These are phyloP conservation scores for Chlorophyllum brunneum DNA, from an alignment of 768 basidiomycete genomes.

Conservation along the genomic window DNA sequence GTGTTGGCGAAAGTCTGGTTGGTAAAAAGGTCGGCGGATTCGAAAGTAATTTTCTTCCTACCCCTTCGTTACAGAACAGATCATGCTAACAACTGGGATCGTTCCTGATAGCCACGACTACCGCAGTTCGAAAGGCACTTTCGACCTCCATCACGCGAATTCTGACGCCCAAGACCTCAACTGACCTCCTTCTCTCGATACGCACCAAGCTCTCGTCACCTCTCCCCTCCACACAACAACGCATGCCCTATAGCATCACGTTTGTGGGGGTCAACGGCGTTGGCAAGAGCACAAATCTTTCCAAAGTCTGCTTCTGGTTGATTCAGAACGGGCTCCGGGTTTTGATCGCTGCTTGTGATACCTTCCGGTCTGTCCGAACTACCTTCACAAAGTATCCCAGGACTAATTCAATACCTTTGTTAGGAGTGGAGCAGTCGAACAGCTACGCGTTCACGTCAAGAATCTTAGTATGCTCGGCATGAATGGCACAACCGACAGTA, in stretches of 20 bases:
- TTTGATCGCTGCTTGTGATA: slow-evolving; percentile 97
- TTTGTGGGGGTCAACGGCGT: slow-evolving; percentile 99
- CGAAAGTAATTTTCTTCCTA: slow-evolving; percentile 55
- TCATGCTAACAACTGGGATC: slow-evolving; percentile 10
- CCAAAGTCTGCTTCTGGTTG: slow-evolving; percentile 99
- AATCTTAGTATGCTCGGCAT: slow-evolving; percentile 84
- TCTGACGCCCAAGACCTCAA: slow-evolving; percentile 93
- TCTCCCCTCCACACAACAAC: slow-evolving; percentile 68
- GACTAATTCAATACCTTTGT: not conserved
- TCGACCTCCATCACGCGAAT: slow-evolving; percentile 88
- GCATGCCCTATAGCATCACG: slow-evolving; percentile 86
- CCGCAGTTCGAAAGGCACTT: slow-evolving; percentile 79
- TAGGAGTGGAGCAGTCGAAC: slow-evolving; percentile 96
- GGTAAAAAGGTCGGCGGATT: slow-evolving; percentile 91
- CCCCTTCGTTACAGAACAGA: slow-evolving; percentile 7
- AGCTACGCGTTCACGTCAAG: slow-evolving; percentile 92
- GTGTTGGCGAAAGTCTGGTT: slow-evolving; percentile 84
- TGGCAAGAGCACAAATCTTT: slow-evolving; percentile 96
- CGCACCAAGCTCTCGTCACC: slow-evolving; percentile 80
- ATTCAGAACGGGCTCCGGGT: slow-evolving; percentile 93
- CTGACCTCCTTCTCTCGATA: slow-evolving; percentile 93
- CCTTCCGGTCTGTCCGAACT: slow-evolving; percentile 74
- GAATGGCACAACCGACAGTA: slow-evolving; percentile 63
- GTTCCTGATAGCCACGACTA: slow-evolving; percentile 61
- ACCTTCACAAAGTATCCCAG: not conserved